Conservation (phyloP, 352 stramenopile species). For the Saprolegnia diclina region DNA sequence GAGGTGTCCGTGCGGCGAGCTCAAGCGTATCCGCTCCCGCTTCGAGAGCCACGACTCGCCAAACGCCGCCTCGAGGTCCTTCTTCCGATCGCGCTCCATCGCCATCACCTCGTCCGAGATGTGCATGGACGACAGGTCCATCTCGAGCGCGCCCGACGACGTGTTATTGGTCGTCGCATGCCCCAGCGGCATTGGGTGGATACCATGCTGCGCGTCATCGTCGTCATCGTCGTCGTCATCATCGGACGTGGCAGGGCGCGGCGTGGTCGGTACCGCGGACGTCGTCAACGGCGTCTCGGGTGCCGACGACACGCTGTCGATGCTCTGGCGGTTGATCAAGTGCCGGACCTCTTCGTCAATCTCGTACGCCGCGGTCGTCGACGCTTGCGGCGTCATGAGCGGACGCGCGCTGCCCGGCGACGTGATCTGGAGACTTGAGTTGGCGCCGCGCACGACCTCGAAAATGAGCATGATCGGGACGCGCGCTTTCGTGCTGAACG, state of each 20-base stretch:
- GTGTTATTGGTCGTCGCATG: neutral
- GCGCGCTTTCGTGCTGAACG: slow-evolving; percentile 81
- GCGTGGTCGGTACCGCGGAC: neutral
- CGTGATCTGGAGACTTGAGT: slow-evolving; percentile 24
- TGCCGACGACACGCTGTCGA: slow-evolving; percentile 11
- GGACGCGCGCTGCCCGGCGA: slow-evolving; percentile 10
- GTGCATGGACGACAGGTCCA: slow-evolving; percentile 50
- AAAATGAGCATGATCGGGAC: slow-evolving; percentile 86
- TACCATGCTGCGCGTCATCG: neutral
- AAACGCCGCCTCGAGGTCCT: slow-evolving; percentile 85
- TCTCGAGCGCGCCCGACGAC: slow-evolving; percentile 36
- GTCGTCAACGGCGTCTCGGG: neutral
- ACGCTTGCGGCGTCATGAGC: neutral
- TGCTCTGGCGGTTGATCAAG: slow-evolving; percentile 24
- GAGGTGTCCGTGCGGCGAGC: slow-evolving; percentile 82
- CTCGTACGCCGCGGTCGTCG: slow-evolving; percentile 6
- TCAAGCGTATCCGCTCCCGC: slow-evolving; percentile 79
- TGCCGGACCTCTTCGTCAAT: slow-evolving; percentile 24
- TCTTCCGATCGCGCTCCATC: slow-evolving; percentile 69
- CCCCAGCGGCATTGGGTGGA: no score
- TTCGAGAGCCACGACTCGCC: slow-evolving; percentile 95
- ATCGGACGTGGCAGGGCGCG: slow-evolving; percentile 11
- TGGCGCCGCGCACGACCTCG: slow-evolving; percentile 71
- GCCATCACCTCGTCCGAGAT: slow-evolving; percentile 75
- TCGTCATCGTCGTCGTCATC: slow-evolving; percentile 21